A percentile compares a stretch with the other conserved stretches of the same genome.
Evolutionary conservation across 148 eudicot species (phyloP).

Genomic region (Persicaria maculosa): DNA sequence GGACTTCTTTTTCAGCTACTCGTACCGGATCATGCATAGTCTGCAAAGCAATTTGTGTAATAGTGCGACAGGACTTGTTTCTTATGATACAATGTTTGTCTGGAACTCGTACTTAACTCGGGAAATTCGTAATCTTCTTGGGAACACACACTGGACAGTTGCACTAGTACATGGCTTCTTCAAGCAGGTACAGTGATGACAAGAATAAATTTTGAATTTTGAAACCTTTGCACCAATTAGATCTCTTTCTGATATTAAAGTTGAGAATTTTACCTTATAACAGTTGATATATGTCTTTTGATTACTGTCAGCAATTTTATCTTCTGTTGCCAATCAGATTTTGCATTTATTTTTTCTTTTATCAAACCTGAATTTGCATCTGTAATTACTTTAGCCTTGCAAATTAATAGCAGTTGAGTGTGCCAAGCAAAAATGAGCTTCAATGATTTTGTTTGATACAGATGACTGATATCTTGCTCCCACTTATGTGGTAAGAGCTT

Average conservation of each 20-base stretch:
- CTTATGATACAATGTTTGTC: slow-evolving; percentile 88
- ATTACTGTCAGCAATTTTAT: not conserved
- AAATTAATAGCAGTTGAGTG: not conserved
- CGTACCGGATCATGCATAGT: slow-evolving; percentile 87
- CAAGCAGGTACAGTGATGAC: slow-evolving; percentile 54
- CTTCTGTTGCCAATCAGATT: not conserved
- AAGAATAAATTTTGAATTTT: slow-evolving; percentile 1
- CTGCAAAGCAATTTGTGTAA: slow-evolving; percentile 72
- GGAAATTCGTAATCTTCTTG: slow-evolving; percentile 57
- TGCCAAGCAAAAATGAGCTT: not conserved
- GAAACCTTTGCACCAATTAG: not conserved
- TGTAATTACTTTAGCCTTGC: not conserved
- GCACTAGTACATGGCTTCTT: slow-evolving; percentile 88
- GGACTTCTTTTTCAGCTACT: slow-evolving; percentile 99
- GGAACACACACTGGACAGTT: slow-evolving; percentile 81
- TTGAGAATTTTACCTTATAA: not conserved
- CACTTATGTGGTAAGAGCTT: not conserved
- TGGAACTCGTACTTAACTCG: slow-evolving; percentile 92
- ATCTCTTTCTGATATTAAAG: not conserved
- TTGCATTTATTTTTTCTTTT: not conserved
- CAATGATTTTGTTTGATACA: not conserved
- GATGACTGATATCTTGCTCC: not conserved
- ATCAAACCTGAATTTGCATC: not conserved
- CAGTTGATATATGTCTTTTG: not conserved
- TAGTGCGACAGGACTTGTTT: slow-evolving; percentile 43